Conservation (phyloP, 192 early-diverging fungal species). For the Jimgerdemannia lactiflua region DNA sequence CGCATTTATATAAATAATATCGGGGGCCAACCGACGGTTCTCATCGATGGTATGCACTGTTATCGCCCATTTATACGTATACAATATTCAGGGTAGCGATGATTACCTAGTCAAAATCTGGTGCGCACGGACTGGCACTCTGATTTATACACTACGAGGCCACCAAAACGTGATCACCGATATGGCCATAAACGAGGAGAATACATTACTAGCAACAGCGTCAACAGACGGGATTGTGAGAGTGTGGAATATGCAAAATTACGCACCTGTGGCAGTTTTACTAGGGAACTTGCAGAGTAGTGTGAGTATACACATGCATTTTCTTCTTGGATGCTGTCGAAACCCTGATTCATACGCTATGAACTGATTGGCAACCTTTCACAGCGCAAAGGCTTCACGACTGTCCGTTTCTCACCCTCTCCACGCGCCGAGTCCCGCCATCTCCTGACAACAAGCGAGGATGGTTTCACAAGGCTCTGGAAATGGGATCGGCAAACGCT, state of each 20-base stretch:
- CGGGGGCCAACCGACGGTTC: not conserved
- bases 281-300: constrained; percentile 10
- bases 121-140: constrained; percentile 73
- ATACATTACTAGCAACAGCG: constrained; percentile 76
- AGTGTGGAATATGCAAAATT: constrained; percentile 74
- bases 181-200: constrained; percentile 73
- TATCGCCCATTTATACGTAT: not conserved
- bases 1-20: not conserved
- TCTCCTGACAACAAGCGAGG: constrained; percentile 67
- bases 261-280: constrained; percentile 65
- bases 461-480: constrained; percentile 72
- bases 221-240: constrained; percentile 73
- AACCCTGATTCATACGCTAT: not conserved
- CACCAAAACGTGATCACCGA: constrained; percentile 75
- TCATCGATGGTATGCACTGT: not conserved
- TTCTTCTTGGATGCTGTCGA: not conserved
- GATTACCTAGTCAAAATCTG: constrained; percentile 85
- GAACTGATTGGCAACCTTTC: not conserved
- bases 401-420: constrained; percentile 76
- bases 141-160: constrained; percentile 81
- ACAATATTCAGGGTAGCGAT: constrained; percentile 65
- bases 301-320: constrained; percentile 16
- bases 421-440: constrained; percentile 63
- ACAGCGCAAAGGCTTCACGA: constrained; percentile 55
- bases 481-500: constrained; percentile 60